Conservation (phyloP, 2,329 filamentous ascomycete species). For the Clonostachys byssicola region DNA sequence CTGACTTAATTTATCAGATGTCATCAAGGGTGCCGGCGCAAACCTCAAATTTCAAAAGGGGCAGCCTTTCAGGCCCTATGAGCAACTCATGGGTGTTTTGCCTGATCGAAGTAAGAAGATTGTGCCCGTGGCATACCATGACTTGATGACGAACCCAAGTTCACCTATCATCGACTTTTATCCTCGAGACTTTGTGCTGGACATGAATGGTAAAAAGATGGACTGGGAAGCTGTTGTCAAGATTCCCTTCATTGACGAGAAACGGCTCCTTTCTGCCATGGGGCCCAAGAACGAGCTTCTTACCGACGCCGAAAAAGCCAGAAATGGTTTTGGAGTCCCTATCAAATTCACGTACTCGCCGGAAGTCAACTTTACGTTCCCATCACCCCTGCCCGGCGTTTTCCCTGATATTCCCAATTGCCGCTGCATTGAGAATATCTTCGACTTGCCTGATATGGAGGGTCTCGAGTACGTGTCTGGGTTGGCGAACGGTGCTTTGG, state of each 20-base stretch:
- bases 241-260: conserved; percentile 97
- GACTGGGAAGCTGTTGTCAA: conserved; percentile 99
- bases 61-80: conserved; percentile 90
- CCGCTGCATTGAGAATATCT: conserved; percentile 92
- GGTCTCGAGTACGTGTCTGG: conserved; percentile 83
- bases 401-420: conserved; percentile 88
- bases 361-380: conserved; percentile 76
- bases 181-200: conserved; percentile 90
- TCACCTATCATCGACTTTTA: conserved; percentile 99
- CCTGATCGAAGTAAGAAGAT: conserved; percentile 97
- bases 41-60: conserved; percentile 91
- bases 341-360: conserved; percentile 88
- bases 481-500: conserved; percentile 76
- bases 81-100: conserved; percentile 97
- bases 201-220: conserved; percentile 99
- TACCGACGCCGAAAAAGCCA: conserved; percentile 70
- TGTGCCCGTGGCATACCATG: conserved; percentile 81
- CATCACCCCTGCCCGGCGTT: conserved; percentile 80
- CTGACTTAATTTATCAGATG: conserved; percentile 51
- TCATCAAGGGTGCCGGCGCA: conserved; percentile 80
- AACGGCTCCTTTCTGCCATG: conserved; percentile 81
- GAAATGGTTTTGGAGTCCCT: conserved; percentile 89
- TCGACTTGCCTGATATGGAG: conserved; percentile 88
- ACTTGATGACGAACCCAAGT: conserved; percentile 84
- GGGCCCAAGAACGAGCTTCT: conserved; percentile 74